Percentiles rank a stretch among this genome's conserved stretches.
phyloP scores from a whole-genome alignment of 148 eudicot species.

The Camellia japonica region DNA sequence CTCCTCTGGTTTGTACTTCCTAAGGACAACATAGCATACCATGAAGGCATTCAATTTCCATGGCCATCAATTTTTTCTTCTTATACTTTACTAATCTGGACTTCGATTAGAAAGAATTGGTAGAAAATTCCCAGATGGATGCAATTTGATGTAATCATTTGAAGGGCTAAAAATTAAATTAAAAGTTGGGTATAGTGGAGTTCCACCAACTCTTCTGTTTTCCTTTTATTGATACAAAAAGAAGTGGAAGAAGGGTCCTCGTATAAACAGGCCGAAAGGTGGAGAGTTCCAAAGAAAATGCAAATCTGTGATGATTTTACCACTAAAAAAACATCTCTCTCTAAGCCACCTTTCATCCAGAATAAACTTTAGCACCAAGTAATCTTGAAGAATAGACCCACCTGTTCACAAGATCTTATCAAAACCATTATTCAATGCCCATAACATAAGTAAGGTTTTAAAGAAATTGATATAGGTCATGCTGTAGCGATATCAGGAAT shows the following conservation, averaged over 20 bases:
- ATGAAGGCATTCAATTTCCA: background rate
- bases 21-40: background rate
- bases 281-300: slow-evolving; percentile 10
- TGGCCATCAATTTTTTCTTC: slow-evolving; percentile 1
- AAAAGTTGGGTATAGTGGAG: background rate
- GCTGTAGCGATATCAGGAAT: too few relatives aligned
- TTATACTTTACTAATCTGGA: background rate
- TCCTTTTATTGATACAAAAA: background rate
- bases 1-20: background rate
- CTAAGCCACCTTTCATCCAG: background rate
- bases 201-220: slow-evolving; percentile 10
- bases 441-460: background rate
- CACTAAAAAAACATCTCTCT: background rate
- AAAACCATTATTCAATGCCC: slow-evolving; percentile 5
- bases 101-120: background rate
- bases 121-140: background rate
- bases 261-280: background rate
- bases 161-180: background rate
- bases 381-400: slow-evolving; percentile 14
- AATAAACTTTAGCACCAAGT: slow-evolving; percentile 12
- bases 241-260: background rate
- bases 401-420: slow-evolving; percentile 7
- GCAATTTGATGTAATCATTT: slow-evolving; percentile 16
- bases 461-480: too few relatives aligned
- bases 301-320: slow-evolving; percentile 11